Evolutionary conservation across 1,284 basidiomycete species (phyloP).

Genomic region (Phylloporus sp.): DNA sequence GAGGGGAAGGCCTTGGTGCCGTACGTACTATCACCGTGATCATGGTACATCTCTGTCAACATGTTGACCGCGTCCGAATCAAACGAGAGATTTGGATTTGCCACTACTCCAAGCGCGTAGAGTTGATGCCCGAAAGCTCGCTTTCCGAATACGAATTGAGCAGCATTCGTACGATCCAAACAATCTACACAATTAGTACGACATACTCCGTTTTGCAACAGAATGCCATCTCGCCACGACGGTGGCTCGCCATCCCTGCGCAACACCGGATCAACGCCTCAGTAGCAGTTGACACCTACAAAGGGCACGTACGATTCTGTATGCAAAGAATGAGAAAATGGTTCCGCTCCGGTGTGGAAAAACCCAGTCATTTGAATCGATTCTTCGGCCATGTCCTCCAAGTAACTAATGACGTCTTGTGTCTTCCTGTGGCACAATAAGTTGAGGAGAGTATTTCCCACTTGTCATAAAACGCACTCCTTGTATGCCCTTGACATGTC

Average conservation of each 20-base stretch:
- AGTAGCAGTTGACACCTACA: background rate
- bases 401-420: conserved; percentile 94
- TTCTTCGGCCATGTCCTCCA: conserved; percentile 96
- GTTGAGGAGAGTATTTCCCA: background rate
- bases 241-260: conserved; percentile 20
- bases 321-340: conserved; percentile 68
- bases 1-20: background rate
- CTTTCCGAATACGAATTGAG: conserved; percentile 98
- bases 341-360: conserved; percentile 89
- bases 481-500: conserved; percentile 96
- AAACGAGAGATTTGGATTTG: conserved; percentile 85
- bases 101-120: conserved; percentile 90
- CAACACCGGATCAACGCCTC: background rate
- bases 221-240: conserved; percentile 68
- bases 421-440: conserved; percentile 67
- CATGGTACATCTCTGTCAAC: conserved; percentile 99
- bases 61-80: conserved; percentile 97
- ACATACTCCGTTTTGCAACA: conserved; percentile 90
- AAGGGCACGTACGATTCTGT: conserved; percentile 44
- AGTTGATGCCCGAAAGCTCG: conserved; percentile 95
- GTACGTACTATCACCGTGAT: conserved; percentile 87
- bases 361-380: conserved; percentile 91
- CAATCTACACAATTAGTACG: conserved; percentile 96
- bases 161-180: conserved; percentile 96
- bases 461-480: conserved; percentile 52